phyloP scores from a whole-genome alignment of 1,139 yeast genomes.

The Candida sp. region DNA sequence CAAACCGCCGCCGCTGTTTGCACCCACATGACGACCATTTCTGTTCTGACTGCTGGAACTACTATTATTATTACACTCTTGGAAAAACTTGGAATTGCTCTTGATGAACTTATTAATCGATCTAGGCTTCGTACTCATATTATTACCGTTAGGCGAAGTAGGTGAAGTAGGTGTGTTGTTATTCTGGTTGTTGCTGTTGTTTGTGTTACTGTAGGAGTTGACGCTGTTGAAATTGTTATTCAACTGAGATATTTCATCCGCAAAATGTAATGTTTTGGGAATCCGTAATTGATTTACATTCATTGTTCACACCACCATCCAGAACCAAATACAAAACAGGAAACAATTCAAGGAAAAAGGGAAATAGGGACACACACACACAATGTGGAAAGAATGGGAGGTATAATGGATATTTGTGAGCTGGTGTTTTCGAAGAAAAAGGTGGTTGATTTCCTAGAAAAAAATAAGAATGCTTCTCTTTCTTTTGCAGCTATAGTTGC shows the following conservation, averaged over 20 bases:
- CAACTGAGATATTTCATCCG: slow-evolving; percentile 6
- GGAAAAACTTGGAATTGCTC: background rate
- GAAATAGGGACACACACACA: background rate
- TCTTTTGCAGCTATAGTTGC: slow-evolving; percentile 1
- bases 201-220: background rate
- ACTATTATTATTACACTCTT: background rate
- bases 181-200: background rate
- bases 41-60: background rate
- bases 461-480: background rate
- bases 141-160: background rate
- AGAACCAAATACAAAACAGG: background rate
- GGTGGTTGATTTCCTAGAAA: background rate
- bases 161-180: background rate
- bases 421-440: background rate
- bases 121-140: background rate
- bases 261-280: slow-evolving; percentile 10
- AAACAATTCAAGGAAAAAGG: background rate
- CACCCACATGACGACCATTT: background rate
- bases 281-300: slow-evolving; percentile 6
- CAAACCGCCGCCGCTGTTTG: background rate
- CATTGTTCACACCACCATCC: background rate
- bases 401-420: background rate
- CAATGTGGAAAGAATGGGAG: background rate
- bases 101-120: slow-evolving; percentile 3
- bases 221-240: slow-evolving; percentile 2